Conservation (phyloP, 441 rosid genomes). For the Bocquillonia castaneifolia region DNA sequence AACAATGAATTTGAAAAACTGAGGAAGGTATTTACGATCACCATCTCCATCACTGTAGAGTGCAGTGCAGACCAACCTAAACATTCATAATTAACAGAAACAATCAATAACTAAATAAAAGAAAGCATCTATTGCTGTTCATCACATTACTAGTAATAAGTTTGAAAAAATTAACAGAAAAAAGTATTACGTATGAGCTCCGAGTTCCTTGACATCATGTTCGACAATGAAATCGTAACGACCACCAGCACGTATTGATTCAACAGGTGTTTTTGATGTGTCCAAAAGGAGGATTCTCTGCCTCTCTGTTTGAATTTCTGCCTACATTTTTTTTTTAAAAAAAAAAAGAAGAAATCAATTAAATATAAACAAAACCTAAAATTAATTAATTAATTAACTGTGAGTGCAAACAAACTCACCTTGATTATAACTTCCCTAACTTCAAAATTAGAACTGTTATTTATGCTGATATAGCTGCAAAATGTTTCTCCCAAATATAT, state of each 20-base stretch:
- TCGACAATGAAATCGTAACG: constrained; percentile 96
- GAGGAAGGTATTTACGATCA: constrained; percentile 92
- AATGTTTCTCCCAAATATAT: constrained; percentile 93
- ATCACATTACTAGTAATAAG: not conserved
- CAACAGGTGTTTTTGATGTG: constrained; percentile 82
- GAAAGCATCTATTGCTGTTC: too few relatives aligned
- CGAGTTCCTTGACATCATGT: constrained; percentile 97
- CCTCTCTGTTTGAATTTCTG: constrained; percentile 93
- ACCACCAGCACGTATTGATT: constrained; percentile 79
- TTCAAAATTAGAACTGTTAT: constrained; percentile 79
- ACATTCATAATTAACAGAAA: not conserved
- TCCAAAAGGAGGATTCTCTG: constrained; percentile 86
- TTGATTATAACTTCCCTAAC: constrained; percentile 79
- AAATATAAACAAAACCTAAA: not conserved
- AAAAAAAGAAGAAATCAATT: not conserved
- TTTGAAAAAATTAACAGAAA: not conserved
- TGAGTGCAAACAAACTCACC: constrained; percentile 41
- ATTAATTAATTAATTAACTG: too few relatives aligned
- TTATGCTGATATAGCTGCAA: constrained; percentile 90
- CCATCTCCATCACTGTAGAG: constrained; percentile 78
- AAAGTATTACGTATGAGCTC: constrained; percentile 78
- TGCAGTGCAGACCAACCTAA: constrained; percentile 93
- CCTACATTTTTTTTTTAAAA: constrained; percentile 36
- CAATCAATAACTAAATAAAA: not conserved
- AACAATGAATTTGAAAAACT: constrained; percentile 86